Evolutionary conservation across 2,329 filamentous ascomycete species (phyloP).

Genomic region (Decorospora gaudefroyi): DNA sequence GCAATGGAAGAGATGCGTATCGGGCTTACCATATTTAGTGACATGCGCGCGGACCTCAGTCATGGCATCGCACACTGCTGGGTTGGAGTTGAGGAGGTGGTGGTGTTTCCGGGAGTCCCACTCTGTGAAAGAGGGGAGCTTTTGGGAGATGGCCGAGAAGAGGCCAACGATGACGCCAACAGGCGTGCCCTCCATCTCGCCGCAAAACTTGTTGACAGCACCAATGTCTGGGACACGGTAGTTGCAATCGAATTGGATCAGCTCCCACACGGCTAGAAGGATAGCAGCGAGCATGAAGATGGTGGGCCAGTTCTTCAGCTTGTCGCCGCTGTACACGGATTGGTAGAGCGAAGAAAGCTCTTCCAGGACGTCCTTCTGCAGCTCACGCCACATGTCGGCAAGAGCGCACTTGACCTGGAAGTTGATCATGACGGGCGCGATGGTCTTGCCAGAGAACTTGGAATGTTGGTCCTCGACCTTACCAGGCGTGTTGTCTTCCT

Average conservation of each 20-base stretch:
- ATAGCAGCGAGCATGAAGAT: constrained; percentile 98
- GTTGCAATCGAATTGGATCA: constrained; percentile 98
- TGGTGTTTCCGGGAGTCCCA: constrained; percentile 94
- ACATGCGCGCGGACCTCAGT: constrained; percentile 93
- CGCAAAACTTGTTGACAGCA: constrained; percentile 91
- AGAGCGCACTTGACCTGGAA: constrained; percentile 98
- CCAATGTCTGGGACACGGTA: constrained; percentile 86
- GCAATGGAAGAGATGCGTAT: constrained; percentile 11
- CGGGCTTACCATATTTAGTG: constrained; percentile 81
- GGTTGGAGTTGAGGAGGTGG: constrained; percentile 86
- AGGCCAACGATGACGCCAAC: constrained; percentile 95
- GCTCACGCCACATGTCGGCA: constrained; percentile 96
- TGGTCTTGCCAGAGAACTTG: constrained; percentile 85
- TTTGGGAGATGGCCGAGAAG: constrained; percentile 97
- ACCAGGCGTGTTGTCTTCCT: constrained; percentile 77
- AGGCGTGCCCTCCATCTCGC: constrained; percentile 93
- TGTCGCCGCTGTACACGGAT: constrained; percentile 96
- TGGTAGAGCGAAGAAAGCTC: constrained; percentile 91
- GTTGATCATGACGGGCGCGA: constrained; percentile 98
- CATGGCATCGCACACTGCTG: constrained; percentile 91
- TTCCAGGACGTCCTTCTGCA: constrained; percentile 94
- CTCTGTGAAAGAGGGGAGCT: constrained; percentile 87
- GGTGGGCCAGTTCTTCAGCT: constrained; percentile 98
- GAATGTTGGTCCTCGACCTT: constrained; percentile 85
- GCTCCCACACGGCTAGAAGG: constrained; percentile 91